Evolutionary conservation across 768 basidiomycete species (phyloP), one percentile per base, ranked within the genome.

Genomic region (Auriculariales sp.): DNA sequence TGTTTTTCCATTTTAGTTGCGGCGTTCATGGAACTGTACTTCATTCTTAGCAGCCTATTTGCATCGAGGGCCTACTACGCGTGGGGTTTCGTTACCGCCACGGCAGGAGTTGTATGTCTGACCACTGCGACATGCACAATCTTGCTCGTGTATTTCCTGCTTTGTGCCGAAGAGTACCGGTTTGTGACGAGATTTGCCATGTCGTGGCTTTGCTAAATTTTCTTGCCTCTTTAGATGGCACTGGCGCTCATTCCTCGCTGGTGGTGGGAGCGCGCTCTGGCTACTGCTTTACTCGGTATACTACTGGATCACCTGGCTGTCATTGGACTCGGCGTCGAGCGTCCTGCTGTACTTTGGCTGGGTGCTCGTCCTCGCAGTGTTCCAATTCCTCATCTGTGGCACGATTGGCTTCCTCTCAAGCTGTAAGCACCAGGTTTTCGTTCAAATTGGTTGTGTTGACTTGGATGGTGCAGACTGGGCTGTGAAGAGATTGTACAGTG

Each of bases 131-230:
- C 93, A 0, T 85, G 92, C 33, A 78, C 88, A 3, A 88, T 97
- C 54, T 71, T 88, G 14, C 87, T 87, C 63, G 81, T 82, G 3
- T 92, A 98, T 66, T 95, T 97, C 66, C 71, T 79, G 47, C 73
- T 98, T 14, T 97, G 93, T 54, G 85, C 90, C 4, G 94, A 97
- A 63, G 92, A 98, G 58, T 97, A 95, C 62, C 71, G 88, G 83
- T 87, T 49, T 50, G 73, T 61, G 12, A 33, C 31, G 4, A 27
- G 12, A 22, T 12, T 29, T 44, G 25, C 11, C 28, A 10, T 29
- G 11, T 15, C 34, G 28, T 34, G 46, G 28, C 31, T 17, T 52
- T 54, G 30, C 58, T 42, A 7, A 36, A 14, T 19, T n/a, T 15
- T 19, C 49, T 46, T 48, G 11, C 12, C 27, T 25, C 24, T 29